A percentile compares a stretch with the other conserved stretches of the same genome.
These are phyloP conservation scores for Ulota crispa DNA, from an alignment of 225 moss, liverwort and hornwort genomes.

Conservation along the genomic window DNA sequence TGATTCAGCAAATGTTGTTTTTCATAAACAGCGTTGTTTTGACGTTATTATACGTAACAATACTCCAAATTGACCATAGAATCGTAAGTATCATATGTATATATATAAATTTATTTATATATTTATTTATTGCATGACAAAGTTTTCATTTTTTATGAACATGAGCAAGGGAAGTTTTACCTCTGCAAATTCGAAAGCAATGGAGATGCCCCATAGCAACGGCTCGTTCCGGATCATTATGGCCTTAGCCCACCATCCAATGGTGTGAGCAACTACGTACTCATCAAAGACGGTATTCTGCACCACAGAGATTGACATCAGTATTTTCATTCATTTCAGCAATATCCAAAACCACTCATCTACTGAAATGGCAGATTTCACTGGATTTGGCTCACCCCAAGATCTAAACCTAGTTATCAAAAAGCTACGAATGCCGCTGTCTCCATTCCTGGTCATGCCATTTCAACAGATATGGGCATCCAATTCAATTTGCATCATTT, in stretches of 20 bases:
- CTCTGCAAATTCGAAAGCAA: conserved; percentile 94
- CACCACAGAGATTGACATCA: conserved; percentile 3
- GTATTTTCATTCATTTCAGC: neutral
- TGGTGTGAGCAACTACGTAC: conserved; percentile 83
- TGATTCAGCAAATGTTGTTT: too few relatives aligned
- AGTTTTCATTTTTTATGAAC: neutral
- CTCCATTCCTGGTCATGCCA: neutral
- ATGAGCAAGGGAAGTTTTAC: conserved; percentile 19
- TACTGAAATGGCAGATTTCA: neutral
- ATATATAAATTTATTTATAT: too few relatives aligned
- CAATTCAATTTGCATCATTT: neutral
- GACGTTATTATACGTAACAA: too few relatives aligned
- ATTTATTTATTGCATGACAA: neutral
- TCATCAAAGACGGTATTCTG: conserved; percentile 82
- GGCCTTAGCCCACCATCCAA: conserved; percentile 97
- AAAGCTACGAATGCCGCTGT: neutral
- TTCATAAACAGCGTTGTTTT: too few relatives aligned
- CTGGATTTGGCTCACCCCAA: neutral
- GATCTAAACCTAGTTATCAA: neutral
- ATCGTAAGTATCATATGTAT: neutral
- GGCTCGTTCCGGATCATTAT: conserved; percentile 84
- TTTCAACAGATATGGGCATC: neutral
- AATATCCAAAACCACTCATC: neutral
- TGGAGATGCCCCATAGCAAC: conserved; percentile 81
- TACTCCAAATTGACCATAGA: neutral